A percentile compares a stretch with the other conserved stretches of the same genome.
phyloP scores from a whole-genome alignment of 1,284 basidiomycete genomes.

The Hemileccinum hortonii region DNA sequence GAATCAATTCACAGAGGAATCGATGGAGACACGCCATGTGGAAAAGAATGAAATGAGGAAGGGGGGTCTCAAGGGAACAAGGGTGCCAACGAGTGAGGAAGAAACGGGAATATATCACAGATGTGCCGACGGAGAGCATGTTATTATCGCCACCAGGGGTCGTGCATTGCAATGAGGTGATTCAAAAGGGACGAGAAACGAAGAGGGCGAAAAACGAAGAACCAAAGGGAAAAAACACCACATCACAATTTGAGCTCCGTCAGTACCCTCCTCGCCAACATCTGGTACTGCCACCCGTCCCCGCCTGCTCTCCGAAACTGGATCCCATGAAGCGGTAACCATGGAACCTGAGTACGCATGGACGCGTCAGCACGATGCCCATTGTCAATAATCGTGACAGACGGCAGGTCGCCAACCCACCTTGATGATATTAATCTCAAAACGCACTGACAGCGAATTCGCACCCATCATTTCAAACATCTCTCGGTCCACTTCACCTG shows the following conservation, averaged over 20 bases:
- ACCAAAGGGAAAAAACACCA: background rate
- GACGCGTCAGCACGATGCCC: background rate
- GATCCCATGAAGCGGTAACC: conserved; percentile 90
- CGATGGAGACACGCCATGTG: background rate
- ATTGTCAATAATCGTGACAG: background rate
- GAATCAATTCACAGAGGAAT: background rate
- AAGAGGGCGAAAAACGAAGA: background rate
- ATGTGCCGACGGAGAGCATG: conserved; percentile 18
- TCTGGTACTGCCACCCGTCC: conserved; percentile 97
- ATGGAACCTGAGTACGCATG: conserved; percentile 69
- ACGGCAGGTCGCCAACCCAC: conserved; percentile 44
- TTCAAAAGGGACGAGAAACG: background rate
- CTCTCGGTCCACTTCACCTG: conserved; percentile 64
- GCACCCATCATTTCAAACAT: conserved; percentile 72
- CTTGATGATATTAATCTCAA: conserved; percentile 95
- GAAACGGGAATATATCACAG: conserved; percentile 15
- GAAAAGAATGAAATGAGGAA: background rate
- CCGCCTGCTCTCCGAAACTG: conserved; percentile 93
- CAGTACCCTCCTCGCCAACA: conserved; percentile 91
- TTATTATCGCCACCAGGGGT: conserved; percentile 20
- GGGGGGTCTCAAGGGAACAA: background rate
- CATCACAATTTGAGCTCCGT: conserved; percentile 86
- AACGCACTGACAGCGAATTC: conserved; percentile 81
- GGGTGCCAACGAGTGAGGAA: conserved; percentile 1
- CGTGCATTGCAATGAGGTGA: conserved; percentile 8